Percentiles rank a stretch among this genome's conserved stretches.
phyloP scores from a whole-genome alignment of 2,329 filamentous ascomycete species.

The Hypoxylon sp. region DNA sequence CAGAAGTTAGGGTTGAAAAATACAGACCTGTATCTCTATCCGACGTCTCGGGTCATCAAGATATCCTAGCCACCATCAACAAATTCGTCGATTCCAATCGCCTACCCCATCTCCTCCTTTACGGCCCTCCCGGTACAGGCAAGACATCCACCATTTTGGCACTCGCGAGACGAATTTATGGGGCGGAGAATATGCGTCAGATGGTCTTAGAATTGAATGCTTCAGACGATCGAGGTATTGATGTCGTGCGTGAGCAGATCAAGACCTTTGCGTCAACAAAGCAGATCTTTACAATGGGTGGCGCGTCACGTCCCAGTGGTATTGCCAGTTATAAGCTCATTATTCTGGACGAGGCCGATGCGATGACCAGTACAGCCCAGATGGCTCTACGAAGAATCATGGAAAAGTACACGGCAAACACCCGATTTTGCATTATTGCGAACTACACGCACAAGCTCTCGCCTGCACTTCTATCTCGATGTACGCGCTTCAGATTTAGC shows the following conservation, averaged over 20 bases:
- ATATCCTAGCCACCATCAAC: constrained; percentile 97
- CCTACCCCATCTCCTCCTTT: constrained; percentile 94
- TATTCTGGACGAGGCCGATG: constrained; percentile 97
- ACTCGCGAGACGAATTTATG: constrained; percentile 93
- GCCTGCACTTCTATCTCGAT: constrained; percentile 90
- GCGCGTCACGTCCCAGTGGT: constrained; percentile 60
- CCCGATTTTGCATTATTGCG: constrained; percentile 96
- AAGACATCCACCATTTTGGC: constrained; percentile 98
- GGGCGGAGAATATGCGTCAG: constrained; percentile 90
- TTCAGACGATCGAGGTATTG: constrained; percentile 96
- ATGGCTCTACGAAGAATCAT: constrained; percentile 98
- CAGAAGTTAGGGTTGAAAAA: constrained; percentile 84
- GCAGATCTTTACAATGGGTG: constrained; percentile 87
- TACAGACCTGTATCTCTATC: constrained; percentile 90
- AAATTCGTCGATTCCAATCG: constrained; percentile 96
- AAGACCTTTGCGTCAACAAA: constrained; percentile 99
- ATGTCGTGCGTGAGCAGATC: constrained; percentile 98
- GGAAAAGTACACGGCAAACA: constrained; percentile 99
- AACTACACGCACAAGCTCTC: constrained; percentile 99
- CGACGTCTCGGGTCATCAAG: constrained; percentile 96
- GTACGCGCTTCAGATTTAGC: constrained; percentile 94
- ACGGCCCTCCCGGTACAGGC: constrained; percentile 95
- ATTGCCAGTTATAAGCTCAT: constrained; percentile 93
- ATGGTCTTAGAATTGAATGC: constrained; percentile 99
- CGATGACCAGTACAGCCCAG: constrained; percentile 98